Evolutionary conservation across 2,329 filamentous ascomycete species (phyloP).

Genomic region (Pyricularia grisea): DNA sequence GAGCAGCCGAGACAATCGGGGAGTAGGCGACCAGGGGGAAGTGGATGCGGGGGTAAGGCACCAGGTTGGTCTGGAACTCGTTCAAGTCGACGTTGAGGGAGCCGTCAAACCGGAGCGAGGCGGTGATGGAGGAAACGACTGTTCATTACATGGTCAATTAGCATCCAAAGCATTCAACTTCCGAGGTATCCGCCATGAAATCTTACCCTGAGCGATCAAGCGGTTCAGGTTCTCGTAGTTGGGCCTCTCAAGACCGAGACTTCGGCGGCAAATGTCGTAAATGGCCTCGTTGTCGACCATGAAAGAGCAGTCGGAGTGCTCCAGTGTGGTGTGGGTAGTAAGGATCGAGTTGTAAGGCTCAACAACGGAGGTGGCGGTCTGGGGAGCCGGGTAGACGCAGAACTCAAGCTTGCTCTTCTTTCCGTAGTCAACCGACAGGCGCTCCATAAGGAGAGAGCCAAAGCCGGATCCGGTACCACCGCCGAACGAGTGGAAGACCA

Average conservation of each 20-base stretch:
- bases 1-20: slow-evolving; percentile 60
- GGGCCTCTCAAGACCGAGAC: slow-evolving; percentile 59
- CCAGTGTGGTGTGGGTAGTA: slow-evolving; percentile 66
- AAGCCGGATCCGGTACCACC: slow-evolving; percentile 66
- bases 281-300: slow-evolving; percentile 67
- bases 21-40: slow-evolving; percentile 67
- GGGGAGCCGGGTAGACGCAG: slow-evolving; percentile 61
- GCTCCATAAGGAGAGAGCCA: slow-evolving; percentile 62
- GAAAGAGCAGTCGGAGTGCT: slow-evolving; percentile 74
- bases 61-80: slow-evolving; percentile 71
- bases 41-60: slow-evolving; percentile 65
- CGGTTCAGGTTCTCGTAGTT: slow-evolving; percentile 65
- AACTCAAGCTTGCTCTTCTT: slow-evolving; percentile 75
- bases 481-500: slow-evolving; percentile 68
- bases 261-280: slow-evolving; percentile 66
- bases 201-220: slow-evolving; percentile 50
- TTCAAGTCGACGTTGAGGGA: slow-evolving; percentile 66
- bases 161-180: background rate
- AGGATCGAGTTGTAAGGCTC: slow-evolving; percentile 68
- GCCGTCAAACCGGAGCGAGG: slow-evolving; percentile 62
- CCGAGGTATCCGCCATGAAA: background rate
- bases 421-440: slow-evolving; percentile 63
- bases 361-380: slow-evolving; percentile 60
- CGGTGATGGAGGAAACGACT: slow-evolving; percentile 66
- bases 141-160: background rate